Evolutionary conservation across 2,329 filamentous ascomycete genomes (phyloP).

Genomic region (Penicillium sp.): DNA sequence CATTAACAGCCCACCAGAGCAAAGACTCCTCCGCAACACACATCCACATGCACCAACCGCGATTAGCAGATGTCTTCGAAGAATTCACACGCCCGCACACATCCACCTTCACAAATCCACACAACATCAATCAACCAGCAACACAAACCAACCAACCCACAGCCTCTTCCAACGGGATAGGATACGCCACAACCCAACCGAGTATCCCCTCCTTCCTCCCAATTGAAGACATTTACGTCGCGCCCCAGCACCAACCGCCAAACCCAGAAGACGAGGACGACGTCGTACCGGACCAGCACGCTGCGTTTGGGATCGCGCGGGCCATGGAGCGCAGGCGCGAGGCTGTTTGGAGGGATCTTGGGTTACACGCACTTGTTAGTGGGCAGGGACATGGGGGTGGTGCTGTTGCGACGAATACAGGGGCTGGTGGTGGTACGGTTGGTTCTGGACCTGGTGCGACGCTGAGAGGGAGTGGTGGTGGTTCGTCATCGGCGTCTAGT

Average conservation of each 20-base stretch:
- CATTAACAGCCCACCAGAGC: constrained; percentile 38
- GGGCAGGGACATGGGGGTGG: constrained; percentile 27
- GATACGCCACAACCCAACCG: constrained; percentile 37
- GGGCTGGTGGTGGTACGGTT: constrained; percentile 28
- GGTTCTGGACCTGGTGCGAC: constrained; percentile 22
- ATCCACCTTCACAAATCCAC: constrained; percentile 20
- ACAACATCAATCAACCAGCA: constrained; percentile 9
- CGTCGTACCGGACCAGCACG: constrained; percentile 69
- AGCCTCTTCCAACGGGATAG: constrained; percentile 23
- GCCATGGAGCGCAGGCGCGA: constrained; percentile 61
- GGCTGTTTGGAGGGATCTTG: constrained; percentile 63
- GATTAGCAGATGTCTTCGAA: constrained; percentile 55
- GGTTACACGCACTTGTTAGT: constrained; percentile 56
- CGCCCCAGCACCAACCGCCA: constrained; percentile 63
- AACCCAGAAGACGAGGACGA: constrained; percentile 72
- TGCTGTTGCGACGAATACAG: constrained; percentile 11
- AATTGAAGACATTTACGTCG: constrained; percentile 65
- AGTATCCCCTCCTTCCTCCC: constrained; percentile 50
- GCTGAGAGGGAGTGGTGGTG: constrained; percentile 22
- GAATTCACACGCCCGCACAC: constrained; percentile 54
- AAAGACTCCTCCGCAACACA: constrained; percentile 56
- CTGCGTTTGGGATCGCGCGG: constrained; percentile 67
- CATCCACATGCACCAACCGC: constrained; percentile 54
- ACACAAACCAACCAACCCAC: constrained; percentile 15
- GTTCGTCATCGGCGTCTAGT: constrained; percentile 20